Percentiles rank a stretch among this genome's conserved stretches.
Conservation (phyloP, 2,329 filamentous ascomycete species). For the Ascochyta lentis region DNA sequence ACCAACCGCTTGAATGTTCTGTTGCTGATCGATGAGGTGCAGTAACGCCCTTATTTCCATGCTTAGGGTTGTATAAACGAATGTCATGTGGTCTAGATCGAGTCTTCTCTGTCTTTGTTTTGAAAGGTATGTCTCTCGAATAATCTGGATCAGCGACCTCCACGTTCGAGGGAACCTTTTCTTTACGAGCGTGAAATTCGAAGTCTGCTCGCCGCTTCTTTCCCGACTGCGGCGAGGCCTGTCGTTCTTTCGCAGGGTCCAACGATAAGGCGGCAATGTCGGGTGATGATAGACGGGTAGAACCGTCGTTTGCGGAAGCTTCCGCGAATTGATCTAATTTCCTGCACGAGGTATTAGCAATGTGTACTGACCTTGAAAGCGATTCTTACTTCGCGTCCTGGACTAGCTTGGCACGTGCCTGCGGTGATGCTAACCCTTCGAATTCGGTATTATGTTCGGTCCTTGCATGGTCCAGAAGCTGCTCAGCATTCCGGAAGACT, state of each 20-base stretch:
- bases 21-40: conserved; percentile 31
- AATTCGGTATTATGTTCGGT: conserved; percentile 35
- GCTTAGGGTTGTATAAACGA: conserved; percentile 32
- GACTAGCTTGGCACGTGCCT: conserved; percentile 33
- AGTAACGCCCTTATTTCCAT: conserved; percentile 19
- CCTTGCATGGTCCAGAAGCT: conserved; percentile 36
- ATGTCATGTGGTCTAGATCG: conserved; percentile 26
- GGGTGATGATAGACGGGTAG: conserved; percentile 22
- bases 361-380: neutral
- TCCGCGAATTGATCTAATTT: conserved; percentile 34
- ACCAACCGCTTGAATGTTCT: conserved; percentile 35
- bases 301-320: conserved; percentile 35
- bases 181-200: conserved; percentile 33
- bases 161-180: conserved; percentile 31
- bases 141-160: conserved; percentile 37
- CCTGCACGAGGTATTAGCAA: conserved; percentile 20
- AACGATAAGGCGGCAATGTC: conserved; percentile 42
- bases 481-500: conserved; percentile 37
- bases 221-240: conserved; percentile 31
- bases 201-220: conserved; percentile 41
- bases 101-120: conserved; percentile 23
- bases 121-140: conserved; percentile 30
- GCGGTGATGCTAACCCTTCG: conserved; percentile 22
- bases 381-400: conserved; percentile 26
- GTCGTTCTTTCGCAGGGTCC: conserved; percentile 27